Evolutionary conservation across 192 early-diverging fungal species (phyloP).

Genomic region (Mortierella antarctica): DNA sequence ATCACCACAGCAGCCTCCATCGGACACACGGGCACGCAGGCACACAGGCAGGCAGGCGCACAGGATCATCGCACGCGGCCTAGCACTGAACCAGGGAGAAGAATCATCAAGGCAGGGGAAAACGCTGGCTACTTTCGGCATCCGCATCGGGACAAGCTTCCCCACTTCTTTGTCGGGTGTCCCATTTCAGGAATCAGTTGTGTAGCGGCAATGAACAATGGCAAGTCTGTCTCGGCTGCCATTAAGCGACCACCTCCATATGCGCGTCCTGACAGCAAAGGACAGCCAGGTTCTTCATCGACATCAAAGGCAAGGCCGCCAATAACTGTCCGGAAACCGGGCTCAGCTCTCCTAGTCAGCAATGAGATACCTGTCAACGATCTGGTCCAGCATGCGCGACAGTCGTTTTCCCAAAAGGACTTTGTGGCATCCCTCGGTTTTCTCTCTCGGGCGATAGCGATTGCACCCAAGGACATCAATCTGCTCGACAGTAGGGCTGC

Average conservation of each 20-base stretch:
- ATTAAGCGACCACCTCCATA: slow-evolving; percentile 24
- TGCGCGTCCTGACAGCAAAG: slow-evolving; percentile 11
- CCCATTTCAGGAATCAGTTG: too few species aligned
- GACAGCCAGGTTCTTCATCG: neutral
- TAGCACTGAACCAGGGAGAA: too few species aligned
- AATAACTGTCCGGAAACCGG: neutral
- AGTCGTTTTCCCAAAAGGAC: slow-evolving; percentile 33
- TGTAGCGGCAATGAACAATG: neutral
- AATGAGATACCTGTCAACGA: slow-evolving; percentile 39
- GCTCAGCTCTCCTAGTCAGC: neutral
- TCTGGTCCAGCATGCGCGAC: slow-evolving; percentile 33
- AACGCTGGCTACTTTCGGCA: too few species aligned
- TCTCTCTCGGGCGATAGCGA: slow-evolving; percentile 21
- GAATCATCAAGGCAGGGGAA: too few species aligned
- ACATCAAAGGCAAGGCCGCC: neutral
- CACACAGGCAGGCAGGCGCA: too few species aligned
- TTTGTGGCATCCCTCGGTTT: slow-evolving; percentile 15
- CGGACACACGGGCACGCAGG: too few species aligned
- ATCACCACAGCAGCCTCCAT: too few species aligned
- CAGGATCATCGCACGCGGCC: too few species aligned
- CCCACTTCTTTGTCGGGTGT: too few species aligned
- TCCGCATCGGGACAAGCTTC: too few species aligned
- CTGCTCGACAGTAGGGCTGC: slow-evolving; percentile 47
- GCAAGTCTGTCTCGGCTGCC: neutral
- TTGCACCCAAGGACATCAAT: slow-evolving; percentile 46